Base-by-base conservation (phyloP, 2,329 filamentous ascomycete species). In the Aspergillus sp. region DNA sequence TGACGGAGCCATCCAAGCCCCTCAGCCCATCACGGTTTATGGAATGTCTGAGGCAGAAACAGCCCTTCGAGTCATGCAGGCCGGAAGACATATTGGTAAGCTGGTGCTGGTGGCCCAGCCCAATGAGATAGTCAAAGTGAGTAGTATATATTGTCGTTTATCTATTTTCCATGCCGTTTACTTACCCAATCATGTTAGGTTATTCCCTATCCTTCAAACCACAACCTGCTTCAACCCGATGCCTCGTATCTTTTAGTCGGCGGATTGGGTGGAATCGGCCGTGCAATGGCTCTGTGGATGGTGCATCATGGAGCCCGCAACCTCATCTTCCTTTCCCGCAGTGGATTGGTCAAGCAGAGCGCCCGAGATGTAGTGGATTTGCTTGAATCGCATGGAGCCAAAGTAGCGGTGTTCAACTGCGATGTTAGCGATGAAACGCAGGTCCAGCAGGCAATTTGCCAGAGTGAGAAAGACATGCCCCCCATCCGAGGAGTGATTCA, bases 31-130 rank as follows among this genome's bases (percentile, higher is more conserved):
- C 3, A 37, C 5, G 7, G 9, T 30, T 2, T 40, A 34, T 27
- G 9, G 9, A 6, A 35, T 33, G 29, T 33, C 27, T 8, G 26
- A 50, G 12, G 38, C 50, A 7, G 27, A 34, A 2, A 26, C 42
- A 6, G 67, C 64, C 0, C 47, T 70, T 10, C 31, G 36, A 2
- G 57, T 50, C 41, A 59, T 71, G 35, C 59, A 60, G 6, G 37
- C 51, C 2, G 66, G 66, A 0, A 49, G 51, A 2, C 66, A 69
- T 38, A 59, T 67, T 1, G 68, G 69, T 6, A 71, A 70, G 46
- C 49, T 70, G 2, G 62, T 70, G 9, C 42, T 69, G 10, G 47
- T 50, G 9, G 62, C 26, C 48, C 42, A 6, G 62, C 51, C 7
- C 52, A 49, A 4, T 13, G 28, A 29, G 8, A 5, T 6, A 12